A percentile compares a stretch with the other conserved stretches of the same genome.
Conservation (phyloP, 208 protist species). For the Leishmania mexicana region DNA sequence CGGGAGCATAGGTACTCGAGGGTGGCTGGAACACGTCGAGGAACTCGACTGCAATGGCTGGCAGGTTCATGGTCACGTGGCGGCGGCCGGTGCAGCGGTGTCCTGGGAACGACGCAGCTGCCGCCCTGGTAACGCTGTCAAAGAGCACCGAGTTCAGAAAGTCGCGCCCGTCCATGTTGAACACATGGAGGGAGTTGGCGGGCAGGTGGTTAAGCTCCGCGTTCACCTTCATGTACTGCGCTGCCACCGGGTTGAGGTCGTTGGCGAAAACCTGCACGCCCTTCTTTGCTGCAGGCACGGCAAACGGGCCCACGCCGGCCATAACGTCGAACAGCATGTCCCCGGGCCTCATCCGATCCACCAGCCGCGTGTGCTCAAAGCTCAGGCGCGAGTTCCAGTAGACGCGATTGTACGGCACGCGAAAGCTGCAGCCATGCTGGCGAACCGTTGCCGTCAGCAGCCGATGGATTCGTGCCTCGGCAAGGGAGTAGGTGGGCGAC, state of each 20-base stretch:
- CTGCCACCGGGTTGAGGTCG: conserved; percentile 96
- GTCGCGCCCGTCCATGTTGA: conserved; percentile 95
- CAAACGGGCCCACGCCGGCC: conserved; percentile 98
- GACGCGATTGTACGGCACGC: conserved; percentile 96
- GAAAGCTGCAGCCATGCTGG: conserved; percentile 94
- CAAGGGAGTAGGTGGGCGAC: neutral
- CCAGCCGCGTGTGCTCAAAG: conserved; percentile 94
- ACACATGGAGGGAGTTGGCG: conserved; percentile 53
- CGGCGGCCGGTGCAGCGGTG: conserved; percentile 39
- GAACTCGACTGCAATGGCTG: conserved; percentile 96
- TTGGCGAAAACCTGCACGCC: conserved; percentile 94
- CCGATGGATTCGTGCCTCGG: conserved; percentile 34
- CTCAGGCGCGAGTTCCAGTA: conserved; percentile 98
- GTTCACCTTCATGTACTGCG: conserved; percentile 93
- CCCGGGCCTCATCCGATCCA: conserved; percentile 67
- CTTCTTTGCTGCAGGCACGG: conserved; percentile 92
- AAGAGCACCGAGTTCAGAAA: conserved; percentile 91
- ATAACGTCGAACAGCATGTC: conserved; percentile 95
- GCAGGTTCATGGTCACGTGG: conserved; percentile 98
- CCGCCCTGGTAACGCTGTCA: conserved; percentile 27
- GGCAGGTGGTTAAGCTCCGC: conserved; percentile 85
- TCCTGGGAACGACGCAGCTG: neutral
- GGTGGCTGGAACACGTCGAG: conserved; percentile 86
- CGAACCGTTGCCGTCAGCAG: conserved; percentile 78
- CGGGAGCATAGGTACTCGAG: neutral